A percentile compares a stretch with the other conserved stretches of the same genome.
These are phyloP conservation scores for Lycium ferocissimum DNA, from an alignment of 257 asterid genomes.

Conservation along the genomic window DNA sequence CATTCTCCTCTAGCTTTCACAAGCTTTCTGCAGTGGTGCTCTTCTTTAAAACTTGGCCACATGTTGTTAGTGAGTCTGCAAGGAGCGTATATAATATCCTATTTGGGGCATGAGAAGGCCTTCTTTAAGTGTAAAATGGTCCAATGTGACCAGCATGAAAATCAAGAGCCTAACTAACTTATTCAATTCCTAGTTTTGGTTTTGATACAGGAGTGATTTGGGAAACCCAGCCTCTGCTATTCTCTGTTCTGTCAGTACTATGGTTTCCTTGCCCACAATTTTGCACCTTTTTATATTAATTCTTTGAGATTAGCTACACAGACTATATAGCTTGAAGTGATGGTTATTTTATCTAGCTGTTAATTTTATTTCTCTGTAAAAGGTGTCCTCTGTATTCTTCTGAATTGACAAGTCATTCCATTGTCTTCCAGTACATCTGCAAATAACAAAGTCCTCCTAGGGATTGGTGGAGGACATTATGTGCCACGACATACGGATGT, in stretches of 20 bases:
- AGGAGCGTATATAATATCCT: background rate
- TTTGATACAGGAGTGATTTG: background rate
- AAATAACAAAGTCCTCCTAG: slow-evolving; percentile 78
- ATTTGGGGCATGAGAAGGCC: slow-evolving; percentile 18
- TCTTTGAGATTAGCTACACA: background rate
- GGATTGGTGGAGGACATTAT: slow-evolving; percentile 98
- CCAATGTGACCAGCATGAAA: background rate
- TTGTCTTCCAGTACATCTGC: slow-evolving; percentile 57
- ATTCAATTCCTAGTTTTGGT: background rate
- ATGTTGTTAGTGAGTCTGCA: slow-evolving; percentile 21
- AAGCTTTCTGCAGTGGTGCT: background rate
- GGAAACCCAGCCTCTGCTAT: background rate
- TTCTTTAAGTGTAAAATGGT: background rate
- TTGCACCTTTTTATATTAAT: background rate
- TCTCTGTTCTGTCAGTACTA: background rate
- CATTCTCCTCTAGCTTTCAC: background rate
- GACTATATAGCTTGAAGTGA: background rate
- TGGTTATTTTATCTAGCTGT: background rate
- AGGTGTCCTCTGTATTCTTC: background rate
- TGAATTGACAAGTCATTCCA: background rate
- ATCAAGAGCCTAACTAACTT: background rate
- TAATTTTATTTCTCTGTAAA: background rate
- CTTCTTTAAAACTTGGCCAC: background rate
- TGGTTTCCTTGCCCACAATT: slow-evolving; percentile 13
- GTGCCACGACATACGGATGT: slow-evolving; percentile 96